Conservation (phyloP, 169 alveolate species). For the Plasmodium fragile region DNA sequence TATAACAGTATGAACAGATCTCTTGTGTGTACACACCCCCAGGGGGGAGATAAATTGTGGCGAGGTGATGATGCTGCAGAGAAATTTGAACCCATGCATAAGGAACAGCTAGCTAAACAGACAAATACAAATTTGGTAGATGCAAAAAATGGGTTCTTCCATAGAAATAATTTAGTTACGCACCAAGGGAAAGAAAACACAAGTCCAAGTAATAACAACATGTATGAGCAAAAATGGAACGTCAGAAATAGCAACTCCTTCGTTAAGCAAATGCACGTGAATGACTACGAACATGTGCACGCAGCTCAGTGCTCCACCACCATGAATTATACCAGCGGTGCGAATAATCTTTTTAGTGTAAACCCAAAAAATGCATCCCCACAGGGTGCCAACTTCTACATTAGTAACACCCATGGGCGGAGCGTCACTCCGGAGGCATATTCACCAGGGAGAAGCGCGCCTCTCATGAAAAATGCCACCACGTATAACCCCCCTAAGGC, state of each 20-base stretch:
- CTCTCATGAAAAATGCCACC: background rate
- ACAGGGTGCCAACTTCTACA: background rate
- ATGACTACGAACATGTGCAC: background rate
- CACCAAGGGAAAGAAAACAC: background rate
- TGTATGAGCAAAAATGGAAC: background rate
- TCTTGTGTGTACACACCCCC: background rate
- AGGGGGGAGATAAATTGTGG: background rate
- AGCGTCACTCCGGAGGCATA: background rate
- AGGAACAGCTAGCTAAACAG: background rate
- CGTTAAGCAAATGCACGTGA: background rate
- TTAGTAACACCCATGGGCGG: background rate
- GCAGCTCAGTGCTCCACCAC: background rate
- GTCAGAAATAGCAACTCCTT: background rate
- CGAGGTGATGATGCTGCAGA: background rate
- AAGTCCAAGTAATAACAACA: background rate
- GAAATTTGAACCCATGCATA: background rate
- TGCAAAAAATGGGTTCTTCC: conserved; percentile 4
- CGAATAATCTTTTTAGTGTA: background rate
- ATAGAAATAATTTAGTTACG: background rate
- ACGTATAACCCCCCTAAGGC: background rate
- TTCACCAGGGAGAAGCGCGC: background rate
- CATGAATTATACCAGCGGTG: background rate
- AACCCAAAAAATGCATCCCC: background rate
- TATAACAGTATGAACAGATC: background rate
- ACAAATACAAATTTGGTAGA: background rate